Evolutionary conservation across 139 green algal genomes (phyloP).

Genomic region (Eudorina sp.): DNA sequence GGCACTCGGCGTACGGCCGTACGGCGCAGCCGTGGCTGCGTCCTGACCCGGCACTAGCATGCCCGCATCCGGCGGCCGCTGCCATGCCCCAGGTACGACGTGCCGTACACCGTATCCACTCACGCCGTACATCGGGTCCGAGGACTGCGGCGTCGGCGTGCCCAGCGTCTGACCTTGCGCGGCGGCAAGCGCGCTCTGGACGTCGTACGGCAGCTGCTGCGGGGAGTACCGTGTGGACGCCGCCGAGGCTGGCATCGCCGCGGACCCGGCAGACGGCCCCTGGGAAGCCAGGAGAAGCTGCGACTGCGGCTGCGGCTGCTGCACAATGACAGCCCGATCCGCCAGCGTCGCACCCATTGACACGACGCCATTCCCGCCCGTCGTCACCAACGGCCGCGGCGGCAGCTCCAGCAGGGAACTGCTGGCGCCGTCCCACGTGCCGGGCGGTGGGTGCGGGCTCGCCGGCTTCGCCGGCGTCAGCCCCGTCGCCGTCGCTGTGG

Average conservation of each 20-base stretch:
- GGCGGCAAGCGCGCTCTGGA: background rate
- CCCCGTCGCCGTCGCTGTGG: too few species aligned
- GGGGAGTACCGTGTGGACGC: too few species aligned
- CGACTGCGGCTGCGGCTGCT: slow-evolving; percentile 4
- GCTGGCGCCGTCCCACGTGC: slow-evolving; percentile 1
- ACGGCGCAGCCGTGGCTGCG: background rate
- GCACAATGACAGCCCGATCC: too few species aligned
- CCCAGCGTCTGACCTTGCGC: background rate
- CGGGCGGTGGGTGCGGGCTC: background rate
- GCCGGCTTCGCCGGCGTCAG: background rate
- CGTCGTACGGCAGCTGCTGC: background rate
- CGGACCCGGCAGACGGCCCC: too few species aligned
- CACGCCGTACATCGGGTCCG: too few species aligned
- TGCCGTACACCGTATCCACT: background rate
- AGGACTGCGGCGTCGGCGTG: too few species aligned
- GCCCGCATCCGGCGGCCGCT: too few species aligned
- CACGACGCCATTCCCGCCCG: background rate
- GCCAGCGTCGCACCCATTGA: background rate
- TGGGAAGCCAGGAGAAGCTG: too few species aligned
- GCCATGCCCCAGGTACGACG: too few species aligned
- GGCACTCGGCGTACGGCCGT: background rate
- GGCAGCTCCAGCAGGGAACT: background rate
- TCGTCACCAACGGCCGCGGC: background rate
- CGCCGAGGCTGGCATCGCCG: background rate
- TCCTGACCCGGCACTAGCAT: background rate